Evolutionary conservation across 2,329 filamentous ascomycete species (phyloP).

Genomic region (Hawksworthiomyces lignivorus): DNA sequence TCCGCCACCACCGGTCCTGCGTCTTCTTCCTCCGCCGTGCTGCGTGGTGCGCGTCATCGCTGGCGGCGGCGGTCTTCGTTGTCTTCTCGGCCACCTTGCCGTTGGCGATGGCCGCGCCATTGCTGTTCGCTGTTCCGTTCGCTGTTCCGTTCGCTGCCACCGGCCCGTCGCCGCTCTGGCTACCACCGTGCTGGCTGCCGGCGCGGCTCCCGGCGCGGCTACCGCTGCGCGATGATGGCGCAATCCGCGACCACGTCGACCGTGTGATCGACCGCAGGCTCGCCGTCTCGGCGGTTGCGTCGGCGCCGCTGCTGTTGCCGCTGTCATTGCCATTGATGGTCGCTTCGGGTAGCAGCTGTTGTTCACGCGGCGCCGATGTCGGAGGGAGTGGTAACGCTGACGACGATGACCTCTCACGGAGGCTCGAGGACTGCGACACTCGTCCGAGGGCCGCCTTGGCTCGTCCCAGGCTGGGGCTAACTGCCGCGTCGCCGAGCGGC

Average conservation of each 20-base stretch:
- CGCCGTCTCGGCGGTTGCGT: slow-evolving; percentile 37
- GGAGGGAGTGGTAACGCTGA: slow-evolving; percentile 16
- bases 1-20: slow-evolving; percentile 87
- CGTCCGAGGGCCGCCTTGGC: background rate
- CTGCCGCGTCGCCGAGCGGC: slow-evolving; percentile 18
- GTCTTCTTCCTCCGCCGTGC: slow-evolving; percentile 34
- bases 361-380: slow-evolving; percentile 16
- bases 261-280: slow-evolving; percentile 50
- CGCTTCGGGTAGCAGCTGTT: slow-evolving; percentile 15
- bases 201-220: slow-evolving; percentile 23
- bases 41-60: background rate
- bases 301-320: slow-evolving; percentile 29
- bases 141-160: too few species aligned
- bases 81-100: too few species aligned
- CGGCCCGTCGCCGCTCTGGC: slow-evolving; percentile 11
- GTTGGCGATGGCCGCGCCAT: too few species aligned
- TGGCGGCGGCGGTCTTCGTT: background rate
- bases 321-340: slow-evolving; percentile 22
- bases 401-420: slow-evolving; percentile 7
- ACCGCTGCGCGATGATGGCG: slow-evolving; percentile 26
- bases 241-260: slow-evolving; percentile 43
- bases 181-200: slow-evolving; percentile 12
- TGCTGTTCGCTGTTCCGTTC: too few species aligned
- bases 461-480: background rate
- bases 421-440: slow-evolving; percentile 6